Conservation (phyloP, 2,329 filamentous ascomycete species). For the Scedosporium apiospermum region DNA sequence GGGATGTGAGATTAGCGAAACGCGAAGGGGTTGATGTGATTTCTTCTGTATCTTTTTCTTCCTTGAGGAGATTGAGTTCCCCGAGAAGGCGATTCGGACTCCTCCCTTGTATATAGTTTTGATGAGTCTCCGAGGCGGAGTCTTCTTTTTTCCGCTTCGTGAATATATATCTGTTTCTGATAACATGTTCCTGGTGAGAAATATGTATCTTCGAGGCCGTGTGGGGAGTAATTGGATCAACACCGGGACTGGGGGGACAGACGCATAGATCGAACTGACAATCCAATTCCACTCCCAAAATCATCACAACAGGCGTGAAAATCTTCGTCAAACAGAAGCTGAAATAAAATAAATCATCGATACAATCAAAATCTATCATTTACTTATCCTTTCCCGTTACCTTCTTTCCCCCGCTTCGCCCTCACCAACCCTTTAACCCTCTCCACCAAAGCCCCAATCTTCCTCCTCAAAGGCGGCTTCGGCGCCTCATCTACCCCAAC, state of each 20-base stretch:
- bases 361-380: neutral
- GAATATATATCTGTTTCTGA: too few species aligned
- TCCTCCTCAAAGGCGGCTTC: conserved; percentile 11
- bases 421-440: neutral
- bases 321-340: too few species aligned
- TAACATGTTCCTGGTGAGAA: too few species aligned
- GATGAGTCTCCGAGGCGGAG: too few species aligned
- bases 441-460: conserved; percentile 9
- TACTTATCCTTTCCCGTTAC: neutral
- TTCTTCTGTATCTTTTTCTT: neutral
- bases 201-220: too few species aligned
- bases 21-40: neutral
- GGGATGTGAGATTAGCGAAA: neutral
- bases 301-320: too few species aligned
- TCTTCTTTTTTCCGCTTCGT: too few species aligned
- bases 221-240: too few species aligned
- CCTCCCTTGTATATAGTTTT: neutral
- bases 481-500: conserved; percentile 72
- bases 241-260: too few species aligned
- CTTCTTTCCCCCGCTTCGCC: neutral
- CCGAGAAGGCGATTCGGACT: too few species aligned
- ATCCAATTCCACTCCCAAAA: too few species aligned
- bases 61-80: neutral
- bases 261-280: too few species aligned
- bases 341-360: neutral